Evolutionary conservation across 2,329 filamentous ascomycete species (phyloP).

Genomic region (Trichoderma sp.): DNA sequence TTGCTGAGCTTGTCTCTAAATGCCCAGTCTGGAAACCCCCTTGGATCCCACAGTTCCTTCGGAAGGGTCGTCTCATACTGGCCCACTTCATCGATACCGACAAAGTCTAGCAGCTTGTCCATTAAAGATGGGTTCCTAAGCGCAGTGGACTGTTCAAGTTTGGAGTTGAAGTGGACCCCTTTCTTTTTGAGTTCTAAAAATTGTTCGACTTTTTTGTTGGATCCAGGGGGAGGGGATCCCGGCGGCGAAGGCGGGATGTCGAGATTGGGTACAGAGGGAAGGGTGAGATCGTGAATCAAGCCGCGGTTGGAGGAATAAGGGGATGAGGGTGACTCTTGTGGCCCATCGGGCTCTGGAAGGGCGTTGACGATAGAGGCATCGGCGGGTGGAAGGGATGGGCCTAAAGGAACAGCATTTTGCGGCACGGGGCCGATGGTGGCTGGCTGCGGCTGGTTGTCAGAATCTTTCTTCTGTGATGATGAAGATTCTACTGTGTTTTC

Average conservation of each 20-base stretch:
- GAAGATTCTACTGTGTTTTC: neutral
- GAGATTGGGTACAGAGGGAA: conserved; percentile 69
- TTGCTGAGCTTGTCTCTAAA: conserved; percentile 50
- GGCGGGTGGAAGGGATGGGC: conserved; percentile 39
- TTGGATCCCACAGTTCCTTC: conserved; percentile 57
- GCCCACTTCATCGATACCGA: conserved; percentile 46
- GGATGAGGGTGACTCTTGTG: conserved; percentile 46
- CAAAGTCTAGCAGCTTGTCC: conserved; percentile 71
- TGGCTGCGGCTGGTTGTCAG: conserved; percentile 3
- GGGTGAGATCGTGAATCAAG: conserved; percentile 67
- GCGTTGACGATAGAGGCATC: conserved; percentile 25
- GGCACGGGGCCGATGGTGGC: conserved; percentile 31
- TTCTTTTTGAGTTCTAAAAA: conserved; percentile 77
- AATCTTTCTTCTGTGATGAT: neutral
- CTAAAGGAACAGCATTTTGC: conserved; percentile 36
- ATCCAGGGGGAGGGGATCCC: conserved; percentile 50
- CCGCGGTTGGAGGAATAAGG: conserved; percentile 64
- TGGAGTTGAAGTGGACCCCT: conserved; percentile 75
- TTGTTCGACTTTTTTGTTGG: conserved; percentile 67
- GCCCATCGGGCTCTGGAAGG: conserved; percentile 24
- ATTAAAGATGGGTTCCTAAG: conserved; percentile 70
- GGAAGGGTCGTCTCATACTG: conserved; percentile 66
- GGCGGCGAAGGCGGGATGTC: conserved; percentile 73
- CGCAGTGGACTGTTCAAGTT: conserved; percentile 63
- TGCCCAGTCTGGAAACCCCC: conserved; percentile 54